Conservation (phyloP, 116 monocot genomes). For the Papilionanthe hybrid region DNA sequence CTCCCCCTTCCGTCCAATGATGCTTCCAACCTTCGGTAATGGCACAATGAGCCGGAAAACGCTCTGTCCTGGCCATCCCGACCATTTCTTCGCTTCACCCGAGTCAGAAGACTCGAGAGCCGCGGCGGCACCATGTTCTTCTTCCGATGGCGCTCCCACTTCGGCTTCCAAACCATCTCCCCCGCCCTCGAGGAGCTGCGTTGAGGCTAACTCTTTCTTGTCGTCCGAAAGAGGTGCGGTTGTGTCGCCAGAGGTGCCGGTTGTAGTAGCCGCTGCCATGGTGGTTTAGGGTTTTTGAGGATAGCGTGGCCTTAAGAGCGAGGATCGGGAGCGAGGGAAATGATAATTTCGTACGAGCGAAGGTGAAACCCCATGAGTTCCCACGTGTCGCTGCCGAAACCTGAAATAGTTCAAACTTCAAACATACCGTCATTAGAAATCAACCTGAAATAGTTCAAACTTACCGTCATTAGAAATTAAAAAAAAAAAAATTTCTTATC, state of each 20-base stretch:
- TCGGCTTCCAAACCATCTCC: neutral
- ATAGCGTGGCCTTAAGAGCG: neutral
- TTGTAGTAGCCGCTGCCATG: neutral
- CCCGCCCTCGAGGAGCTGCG: neutral
- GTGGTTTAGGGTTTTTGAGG: neutral
- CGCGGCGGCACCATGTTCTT: neutral
- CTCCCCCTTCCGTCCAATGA: slow-evolving; percentile 73
- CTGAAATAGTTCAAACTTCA: no score
- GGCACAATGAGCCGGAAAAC: slow-evolving; percentile 62
- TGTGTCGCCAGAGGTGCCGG: neutral
- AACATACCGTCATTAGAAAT: no score
- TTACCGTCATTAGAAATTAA: no score
- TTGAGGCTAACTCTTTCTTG: neutral
- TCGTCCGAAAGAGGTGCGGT: neutral
- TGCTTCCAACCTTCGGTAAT: slow-evolving; percentile 57
- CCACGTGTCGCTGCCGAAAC: no score
- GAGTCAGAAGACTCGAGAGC: neutral
- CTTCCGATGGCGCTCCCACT: neutral
- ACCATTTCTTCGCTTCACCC: slow-evolving; percentile 32
- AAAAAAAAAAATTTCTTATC: no score
- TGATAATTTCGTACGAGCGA: no score
- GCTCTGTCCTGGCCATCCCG: slow-evolving; percentile 47
- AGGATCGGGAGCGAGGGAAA: no score
- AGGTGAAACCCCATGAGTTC: no score
- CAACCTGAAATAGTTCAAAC: no score